A percentile compares a stretch with the other conserved stretches of the same genome.
Evolutionary conservation across 257 asterid genomes (phyloP).

Genomic region (Schizonepeta tenuifolia): DNA sequence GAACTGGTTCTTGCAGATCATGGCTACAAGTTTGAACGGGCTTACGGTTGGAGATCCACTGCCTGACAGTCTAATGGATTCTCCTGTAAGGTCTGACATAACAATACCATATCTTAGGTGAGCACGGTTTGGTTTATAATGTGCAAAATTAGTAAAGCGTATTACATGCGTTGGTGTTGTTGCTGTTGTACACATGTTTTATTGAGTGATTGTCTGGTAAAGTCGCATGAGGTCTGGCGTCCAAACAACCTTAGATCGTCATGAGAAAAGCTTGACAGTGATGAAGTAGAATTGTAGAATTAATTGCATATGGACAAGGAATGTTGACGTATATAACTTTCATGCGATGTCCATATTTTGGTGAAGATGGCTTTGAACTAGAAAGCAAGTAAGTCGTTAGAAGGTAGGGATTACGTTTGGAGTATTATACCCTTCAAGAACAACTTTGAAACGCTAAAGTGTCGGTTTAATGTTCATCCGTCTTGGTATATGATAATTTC

Average conservation of each 20-base stretch:
- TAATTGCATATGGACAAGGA: not conserved
- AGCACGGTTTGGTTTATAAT: constrained; percentile 21
- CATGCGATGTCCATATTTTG: not conserved
- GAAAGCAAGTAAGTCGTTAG: not conserved
- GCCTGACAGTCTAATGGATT: constrained; percentile 73
- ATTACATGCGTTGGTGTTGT: not conserved
- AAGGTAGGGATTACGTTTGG: not conserved
- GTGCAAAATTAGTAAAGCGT: not conserved
- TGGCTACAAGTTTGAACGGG: constrained; percentile 99
- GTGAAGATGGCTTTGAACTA: constrained; percentile 1
- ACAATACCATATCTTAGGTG: constrained; percentile 63
- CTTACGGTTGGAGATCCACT: constrained; percentile 81
- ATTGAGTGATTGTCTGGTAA: not conserved
- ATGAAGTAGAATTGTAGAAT: not conserved
- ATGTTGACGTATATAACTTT: not conserved
- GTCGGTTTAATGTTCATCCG: not conserved
- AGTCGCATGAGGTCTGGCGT: not conserved
- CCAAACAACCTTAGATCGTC: constrained; percentile 9
- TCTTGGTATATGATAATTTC: not conserved
- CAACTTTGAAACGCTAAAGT: constrained; percentile 2
- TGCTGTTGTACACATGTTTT: not conserved
- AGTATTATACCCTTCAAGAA: constrained; percentile 1
- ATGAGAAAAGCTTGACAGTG: not conserved
- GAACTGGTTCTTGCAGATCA: constrained; percentile 59
- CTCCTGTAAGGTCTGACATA: constrained; percentile 75